Percentiles rank a stretch among this genome's conserved stretches.
Conservation (phyloP, 805 yeast species). For the Cephaloascus fragrans region DNA sequence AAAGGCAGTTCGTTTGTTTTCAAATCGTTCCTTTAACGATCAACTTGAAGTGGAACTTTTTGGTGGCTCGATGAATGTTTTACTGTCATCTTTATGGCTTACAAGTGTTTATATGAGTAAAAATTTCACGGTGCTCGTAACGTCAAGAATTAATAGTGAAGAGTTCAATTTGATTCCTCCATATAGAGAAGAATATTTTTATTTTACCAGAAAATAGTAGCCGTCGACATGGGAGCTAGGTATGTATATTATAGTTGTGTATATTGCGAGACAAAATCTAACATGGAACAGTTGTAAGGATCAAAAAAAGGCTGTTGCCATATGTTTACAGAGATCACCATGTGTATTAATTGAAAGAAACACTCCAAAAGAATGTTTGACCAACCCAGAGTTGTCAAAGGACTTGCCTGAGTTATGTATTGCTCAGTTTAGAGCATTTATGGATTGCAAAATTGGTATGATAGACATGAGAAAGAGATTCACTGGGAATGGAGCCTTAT, state of each 20-base stretch:
- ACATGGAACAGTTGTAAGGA: slow-evolving; percentile 66
- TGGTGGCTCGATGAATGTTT: too few species aligned
- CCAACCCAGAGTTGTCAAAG: slow-evolving; percentile 64
- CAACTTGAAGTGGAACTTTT: too few species aligned
- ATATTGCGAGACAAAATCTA: background rate
- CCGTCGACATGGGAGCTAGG: slow-evolving; percentile 44
- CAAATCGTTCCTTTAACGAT: too few species aligned
- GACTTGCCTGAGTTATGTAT: slow-evolving; percentile 83
- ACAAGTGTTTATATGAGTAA: too few species aligned
- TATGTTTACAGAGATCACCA: slow-evolving; percentile 92
- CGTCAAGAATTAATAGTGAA: too few species aligned
- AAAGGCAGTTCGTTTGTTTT: too few species aligned
- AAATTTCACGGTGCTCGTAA: too few species aligned
- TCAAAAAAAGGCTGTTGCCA: slow-evolving; percentile 89
- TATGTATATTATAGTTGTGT: slow-evolving; percentile 15
- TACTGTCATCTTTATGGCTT: too few species aligned
- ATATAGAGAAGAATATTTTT: too few species aligned
- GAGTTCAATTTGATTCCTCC: too few species aligned
- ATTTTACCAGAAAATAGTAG: background rate
- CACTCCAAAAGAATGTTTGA: slow-evolving; percentile 81
- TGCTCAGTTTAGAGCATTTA: slow-evolving; percentile 73
- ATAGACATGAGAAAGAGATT: slow-evolving; percentile 88
- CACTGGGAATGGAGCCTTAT: slow-evolving; percentile 86
- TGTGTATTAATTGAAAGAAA: slow-evolving; percentile 87
- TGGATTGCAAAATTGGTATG: slow-evolving; percentile 86